Percentiles rank a stretch among this genome's conserved stretches.
Conservation (phyloP, 441 rosid genomes). For the Kokia cookei region DNA sequence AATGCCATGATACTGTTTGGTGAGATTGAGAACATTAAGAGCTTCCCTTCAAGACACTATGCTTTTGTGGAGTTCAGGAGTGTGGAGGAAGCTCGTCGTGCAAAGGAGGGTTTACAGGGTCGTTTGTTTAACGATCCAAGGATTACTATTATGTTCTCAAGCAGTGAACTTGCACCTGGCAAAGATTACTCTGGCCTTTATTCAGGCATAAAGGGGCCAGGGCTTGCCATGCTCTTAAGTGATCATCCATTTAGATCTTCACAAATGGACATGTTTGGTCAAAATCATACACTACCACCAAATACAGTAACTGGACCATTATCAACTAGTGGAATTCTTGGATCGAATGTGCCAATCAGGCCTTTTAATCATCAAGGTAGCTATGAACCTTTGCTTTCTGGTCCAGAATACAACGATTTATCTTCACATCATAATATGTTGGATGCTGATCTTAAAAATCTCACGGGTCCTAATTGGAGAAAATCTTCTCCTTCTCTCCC, state of each 20-base stretch:
- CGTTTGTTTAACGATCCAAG: constrained; percentile 86
- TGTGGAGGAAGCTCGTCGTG: constrained; percentile 87
- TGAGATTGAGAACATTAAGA: constrained; percentile 87
- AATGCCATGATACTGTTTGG: constrained; percentile 97
- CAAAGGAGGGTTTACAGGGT: constrained; percentile 92
- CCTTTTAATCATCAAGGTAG: constrained; percentile 18
- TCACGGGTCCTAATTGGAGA: constrained; percentile 52
- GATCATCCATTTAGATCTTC: constrained; percentile 42
- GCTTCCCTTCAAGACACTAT: constrained; percentile 79
- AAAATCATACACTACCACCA: constrained; percentile 24
- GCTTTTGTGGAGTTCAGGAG: constrained; percentile 95
- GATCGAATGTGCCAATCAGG: constrained; percentile 33
- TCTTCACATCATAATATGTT: constrained; percentile 21
- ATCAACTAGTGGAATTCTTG: constrained; percentile 33
- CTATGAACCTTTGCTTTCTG: constrained; percentile 42
- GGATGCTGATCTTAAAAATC: constrained; percentile 27
- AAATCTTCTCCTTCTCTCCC: constrained; percentile 62
- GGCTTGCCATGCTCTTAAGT: constrained; percentile 44
- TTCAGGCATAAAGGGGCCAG: constrained; percentile 53
- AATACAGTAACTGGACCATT: constrained; percentile 31
- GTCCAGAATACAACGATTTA: constrained; percentile 47
- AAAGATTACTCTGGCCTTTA: constrained; percentile 45
- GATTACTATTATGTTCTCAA: constrained; percentile 77
- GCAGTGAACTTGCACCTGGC: constrained; percentile 60
- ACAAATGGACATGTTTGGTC: constrained; percentile 40